Evolutionary conservation across 1,284 basidiomycete species (phyloP).

Genomic region (Austropuccinia psidii): DNA sequence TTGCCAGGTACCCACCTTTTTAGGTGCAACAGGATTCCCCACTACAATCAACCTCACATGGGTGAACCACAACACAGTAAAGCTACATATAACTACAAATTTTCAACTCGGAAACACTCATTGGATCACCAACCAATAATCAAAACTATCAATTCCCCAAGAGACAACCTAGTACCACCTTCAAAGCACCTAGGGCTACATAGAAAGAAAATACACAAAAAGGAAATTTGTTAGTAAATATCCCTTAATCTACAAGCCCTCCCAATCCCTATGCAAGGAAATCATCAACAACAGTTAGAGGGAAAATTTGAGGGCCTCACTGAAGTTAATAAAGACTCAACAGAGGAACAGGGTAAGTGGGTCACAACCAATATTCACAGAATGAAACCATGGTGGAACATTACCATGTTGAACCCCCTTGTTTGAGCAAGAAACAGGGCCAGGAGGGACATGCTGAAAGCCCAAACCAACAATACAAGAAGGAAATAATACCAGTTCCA

Average conservation of each 20-base stretch:
- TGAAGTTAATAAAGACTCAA: too few species aligned
- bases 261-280: background rate
- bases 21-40: background rate
- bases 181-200: background rate
- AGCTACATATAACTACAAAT: background rate
- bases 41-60: background rate
- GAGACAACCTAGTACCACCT: too few species aligned
- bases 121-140: too few species aligned
- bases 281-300: background rate
- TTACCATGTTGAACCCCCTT: too few species aligned
- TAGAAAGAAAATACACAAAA: background rate
- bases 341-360: background rate
- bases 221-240: background rate
- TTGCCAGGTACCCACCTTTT: background rate
- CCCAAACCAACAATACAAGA: too few species aligned
- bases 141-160: too few species aligned
- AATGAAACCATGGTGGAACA: too few species aligned
- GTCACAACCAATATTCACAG: background rate
- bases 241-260: background rate
- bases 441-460: too few species aligned
- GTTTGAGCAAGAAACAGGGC: too few species aligned
- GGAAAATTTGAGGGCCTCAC: background rate
- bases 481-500: too few species aligned
- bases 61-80: background rate
- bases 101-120: background rate